These are phyloP conservation scores for Meyerozyma smithsonii DNA, from an alignment of 1,139 yeast species.

Conservation along the genomic window DNA sequence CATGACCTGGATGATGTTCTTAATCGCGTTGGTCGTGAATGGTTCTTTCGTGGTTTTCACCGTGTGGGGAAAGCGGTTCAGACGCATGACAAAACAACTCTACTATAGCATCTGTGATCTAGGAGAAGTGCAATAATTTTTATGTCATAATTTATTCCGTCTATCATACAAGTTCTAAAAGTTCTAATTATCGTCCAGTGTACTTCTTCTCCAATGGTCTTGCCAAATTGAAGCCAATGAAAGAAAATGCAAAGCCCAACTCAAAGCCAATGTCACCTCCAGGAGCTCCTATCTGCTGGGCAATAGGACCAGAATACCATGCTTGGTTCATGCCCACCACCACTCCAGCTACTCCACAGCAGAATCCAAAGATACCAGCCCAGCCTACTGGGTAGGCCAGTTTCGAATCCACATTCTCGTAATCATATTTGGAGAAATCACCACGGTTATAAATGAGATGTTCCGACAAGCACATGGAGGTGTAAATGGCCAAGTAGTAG, in stretches of 20 bases:
- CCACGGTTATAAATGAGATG: conserved; percentile 15
- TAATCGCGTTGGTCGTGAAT: conserved; percentile 7
- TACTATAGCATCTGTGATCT: conserved; percentile 4
- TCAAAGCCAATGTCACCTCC: conserved; percentile 17
- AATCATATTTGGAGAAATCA: conserved; percentile 12
- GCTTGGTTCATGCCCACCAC: conserved; percentile 15
- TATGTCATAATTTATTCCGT: background rate
- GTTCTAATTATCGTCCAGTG: conserved; percentile 7
- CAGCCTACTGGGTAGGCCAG: conserved; percentile 12
- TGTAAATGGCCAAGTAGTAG: conserved; percentile 16
- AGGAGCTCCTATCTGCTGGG: conserved; percentile 9
- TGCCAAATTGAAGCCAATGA: conserved; percentile 12
- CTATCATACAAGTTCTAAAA: background rate
- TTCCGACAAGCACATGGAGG: conserved; percentile 12
- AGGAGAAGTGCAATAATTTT: background rate
- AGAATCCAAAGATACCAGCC: conserved; percentile 15
- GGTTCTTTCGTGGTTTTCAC: conserved; percentile 9
- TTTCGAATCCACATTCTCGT: conserved; percentile 11
- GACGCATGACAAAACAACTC: conserved; percentile 8
- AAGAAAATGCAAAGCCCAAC: conserved; percentile 12
- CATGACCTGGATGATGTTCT: conserved; percentile 51
- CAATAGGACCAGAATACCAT: conserved; percentile 14
- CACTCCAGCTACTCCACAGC: conserved; percentile 16
- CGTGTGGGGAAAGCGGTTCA: conserved; percentile 10
- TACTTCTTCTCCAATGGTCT: conserved; percentile 14